Evolutionary conservation across 495 filamentous ascomycete species (phyloP).

Genomic region (Sporormia fimetaria): DNA sequence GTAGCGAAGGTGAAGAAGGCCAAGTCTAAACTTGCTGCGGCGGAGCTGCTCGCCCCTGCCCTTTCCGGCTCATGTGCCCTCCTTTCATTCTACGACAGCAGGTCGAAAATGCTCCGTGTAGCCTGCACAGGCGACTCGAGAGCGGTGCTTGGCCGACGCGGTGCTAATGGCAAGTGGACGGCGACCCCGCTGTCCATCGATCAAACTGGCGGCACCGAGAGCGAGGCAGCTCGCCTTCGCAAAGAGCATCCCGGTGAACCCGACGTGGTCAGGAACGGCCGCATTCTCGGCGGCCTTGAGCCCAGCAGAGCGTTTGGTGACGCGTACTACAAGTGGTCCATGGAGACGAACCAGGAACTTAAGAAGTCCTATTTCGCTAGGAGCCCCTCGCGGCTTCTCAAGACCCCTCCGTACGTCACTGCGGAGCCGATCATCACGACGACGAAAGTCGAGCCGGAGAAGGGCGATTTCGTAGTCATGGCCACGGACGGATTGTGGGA

Average conservation of each 20-base stretch:
- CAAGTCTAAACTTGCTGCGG: constrained; percentile 76
- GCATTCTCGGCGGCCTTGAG: constrained; percentile 83
- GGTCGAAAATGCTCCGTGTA: constrained; percentile 69
- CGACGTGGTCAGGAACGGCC: constrained; percentile 70
- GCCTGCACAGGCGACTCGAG: constrained; percentile 92
- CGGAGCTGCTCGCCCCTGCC: constrained; percentile 83
- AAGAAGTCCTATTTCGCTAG: constrained; percentile 77
- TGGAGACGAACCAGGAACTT: constrained; percentile 68
- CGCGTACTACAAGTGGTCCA: constrained; percentile 90
- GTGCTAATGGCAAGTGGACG: constrained; percentile 75
- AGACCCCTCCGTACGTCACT: constrained; percentile 94
- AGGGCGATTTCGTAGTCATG: constrained; percentile 91
- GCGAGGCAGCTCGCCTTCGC: constrained; percentile 69
- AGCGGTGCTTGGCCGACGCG: constrained; percentile 77
- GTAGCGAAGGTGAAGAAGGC: constrained; percentile 77
- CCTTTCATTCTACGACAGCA: constrained; percentile 88
- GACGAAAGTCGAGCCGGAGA: constrained; percentile 81
- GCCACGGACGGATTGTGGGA: constrained; percentile 98
- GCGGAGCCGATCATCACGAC: constrained; percentile 92
- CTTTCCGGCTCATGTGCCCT: constrained; percentile 92
- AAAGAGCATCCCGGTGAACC: constrained; percentile 80
- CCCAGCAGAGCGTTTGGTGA: constrained; percentile 92
- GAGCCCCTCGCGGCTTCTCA: constrained; percentile 55
- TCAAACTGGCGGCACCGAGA: constrained; percentile 77
- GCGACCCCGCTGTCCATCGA: constrained; percentile 82